A percentile compares a stretch with the other conserved stretches of the same genome.
These are phyloP conservation scores for Lasiodiplodia hormozganensis DNA, from an alignment of 2,329 filamentous ascomycete genomes.

Conservation along the genomic window DNA sequence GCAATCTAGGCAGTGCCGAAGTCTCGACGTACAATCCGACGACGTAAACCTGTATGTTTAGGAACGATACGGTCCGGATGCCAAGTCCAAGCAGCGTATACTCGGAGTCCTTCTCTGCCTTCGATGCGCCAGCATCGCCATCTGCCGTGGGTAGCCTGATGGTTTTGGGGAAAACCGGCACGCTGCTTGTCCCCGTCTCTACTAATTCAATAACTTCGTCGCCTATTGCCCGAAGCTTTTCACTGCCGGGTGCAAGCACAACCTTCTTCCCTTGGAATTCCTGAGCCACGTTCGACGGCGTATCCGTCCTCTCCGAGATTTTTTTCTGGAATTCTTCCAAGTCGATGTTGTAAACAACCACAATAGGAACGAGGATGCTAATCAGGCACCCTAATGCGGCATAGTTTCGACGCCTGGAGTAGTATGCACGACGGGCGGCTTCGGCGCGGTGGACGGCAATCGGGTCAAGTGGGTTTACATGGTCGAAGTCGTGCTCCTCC, in stretches of 20 bases:
- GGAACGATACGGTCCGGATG: slow-evolving; percentile 86
- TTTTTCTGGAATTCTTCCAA: slow-evolving; percentile 33
- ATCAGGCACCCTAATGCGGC: slow-evolving; percentile 43
- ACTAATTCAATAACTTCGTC: slow-evolving; percentile 71
- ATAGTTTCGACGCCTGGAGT: slow-evolving; percentile 41
- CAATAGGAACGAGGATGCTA: slow-evolving; percentile 46
- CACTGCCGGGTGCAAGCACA: slow-evolving; percentile 68
- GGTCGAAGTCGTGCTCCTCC: slow-evolving; percentile 23
- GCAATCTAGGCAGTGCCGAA: slow-evolving; percentile 79
- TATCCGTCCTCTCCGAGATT: slow-evolving; percentile 35
- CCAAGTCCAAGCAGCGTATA: slow-evolving; percentile 91
- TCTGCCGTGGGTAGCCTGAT: slow-evolving; percentile 65
- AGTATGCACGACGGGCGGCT: slow-evolving; percentile 38
- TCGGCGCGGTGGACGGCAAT: slow-evolving; percentile 45
- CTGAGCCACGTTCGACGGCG: slow-evolving; percentile 37
- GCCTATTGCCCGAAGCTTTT: slow-evolving; percentile 56
- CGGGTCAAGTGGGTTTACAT: slow-evolving; percentile 35
- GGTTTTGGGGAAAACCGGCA: slow-evolving; percentile 78
- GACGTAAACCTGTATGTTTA: slow-evolving; percentile 91
- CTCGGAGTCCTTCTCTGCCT: slow-evolving; percentile 55
- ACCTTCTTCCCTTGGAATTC: slow-evolving; percentile 62
- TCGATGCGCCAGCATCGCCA: slow-evolving; percentile 27
- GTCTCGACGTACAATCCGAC: slow-evolving; percentile 91
- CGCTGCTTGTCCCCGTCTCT: slow-evolving; percentile 79
- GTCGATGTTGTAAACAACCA: slow-evolving; percentile 44